Evolutionary conservation across 768 basidiomycete species (phyloP).

Genomic region (Amanita fuliginea): DNA sequence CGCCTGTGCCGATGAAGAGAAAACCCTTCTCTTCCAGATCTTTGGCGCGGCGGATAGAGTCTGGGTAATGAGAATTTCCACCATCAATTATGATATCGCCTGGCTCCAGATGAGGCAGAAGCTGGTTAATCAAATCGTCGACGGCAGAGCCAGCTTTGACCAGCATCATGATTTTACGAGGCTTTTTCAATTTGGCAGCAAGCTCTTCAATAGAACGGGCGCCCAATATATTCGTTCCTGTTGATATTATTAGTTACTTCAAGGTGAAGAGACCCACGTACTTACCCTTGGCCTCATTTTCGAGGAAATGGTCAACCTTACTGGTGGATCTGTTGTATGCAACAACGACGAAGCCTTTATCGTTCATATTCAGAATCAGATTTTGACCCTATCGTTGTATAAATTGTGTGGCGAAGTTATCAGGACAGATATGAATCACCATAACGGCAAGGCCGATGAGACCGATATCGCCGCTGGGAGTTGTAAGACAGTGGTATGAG

Average conservation of each 20-base stretch:
- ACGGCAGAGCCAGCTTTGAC: conserved; percentile 97
- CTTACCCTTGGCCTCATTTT: conserved; percentile 94
- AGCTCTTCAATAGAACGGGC: conserved; percentile 93
- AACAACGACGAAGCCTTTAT: conserved; percentile 97
- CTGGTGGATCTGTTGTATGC: conserved; percentile 95
- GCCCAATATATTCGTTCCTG: conserved; percentile 92
- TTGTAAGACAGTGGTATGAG: neutral
- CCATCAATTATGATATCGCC: conserved; percentile 99
- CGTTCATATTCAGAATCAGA: conserved; percentile 97
- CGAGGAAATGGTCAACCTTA: conserved; percentile 94
- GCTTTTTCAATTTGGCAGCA: conserved; percentile 82
- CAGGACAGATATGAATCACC: conserved; percentile 39
- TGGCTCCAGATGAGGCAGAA: conserved; percentile 80
- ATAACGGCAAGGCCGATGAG: conserved; percentile 73
- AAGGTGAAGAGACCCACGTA: conserved; percentile 5
- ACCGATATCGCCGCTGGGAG: conserved; percentile 65
- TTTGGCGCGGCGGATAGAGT: conserved; percentile 88
- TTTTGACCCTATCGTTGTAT: conserved; percentile 70
- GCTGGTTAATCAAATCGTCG: conserved; percentile 88
- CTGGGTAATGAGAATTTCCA: conserved; percentile 98
- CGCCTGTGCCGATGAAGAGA: conserved; percentile 96
- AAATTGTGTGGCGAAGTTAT: conserved; percentile 10
- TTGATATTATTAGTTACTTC: neutral
- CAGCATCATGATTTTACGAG: conserved; percentile 95
- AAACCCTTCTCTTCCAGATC: conserved; percentile 93